Evolutionary conservation across 306 rosid species (phyloP), one percentile per base, ranked within the genome.

Genomic region (Fagus crenata): DNA sequence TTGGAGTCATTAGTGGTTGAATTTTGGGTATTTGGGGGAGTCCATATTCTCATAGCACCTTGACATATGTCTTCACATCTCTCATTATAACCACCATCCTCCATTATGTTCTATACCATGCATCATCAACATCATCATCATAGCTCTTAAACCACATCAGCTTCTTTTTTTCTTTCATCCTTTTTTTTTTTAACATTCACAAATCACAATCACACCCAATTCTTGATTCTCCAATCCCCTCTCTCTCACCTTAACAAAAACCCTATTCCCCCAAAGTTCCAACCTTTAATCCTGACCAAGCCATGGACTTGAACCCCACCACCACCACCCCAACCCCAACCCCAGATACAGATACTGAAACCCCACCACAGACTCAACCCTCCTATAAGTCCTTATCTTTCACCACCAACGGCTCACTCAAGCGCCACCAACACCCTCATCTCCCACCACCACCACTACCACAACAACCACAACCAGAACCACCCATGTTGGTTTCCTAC

Each of bases 321-420:
- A 64, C 13, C 46, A 14, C 70, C 65, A 58, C 78, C 71, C 53
- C 87, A 75, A 43, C 72, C 69, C 75, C 37, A 7, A 80, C 81
- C 84, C 73, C 75, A 15, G 87, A 87, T 18, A 61, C 86, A 6
- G 85, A 77, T 72, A 64, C 83, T 18, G 87, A 87, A 81, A 77
- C 86, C 71, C 89, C 93, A 64, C 91, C 63, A 54, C 76, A 59
- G 65, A 51, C 56, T 71, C 87, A 77, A 70, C 79, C 77, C 86
- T 49, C 77, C 86, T 49, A 75, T 72, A 85, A 84, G 76, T 79
- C 88, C 61, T 61, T 72, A 11, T 65, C 91, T 69, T 83, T 86
- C 75, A 73, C 88, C 77, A 90, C 88, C 77, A 90, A 85, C 85
- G 97, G 88, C 67, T 63, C 83, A 1, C 87, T 80, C 71, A 86